Base-by-base conservation (phyloP, 176 grass and related monocot genomes). In the Ananas comosus region DNA sequence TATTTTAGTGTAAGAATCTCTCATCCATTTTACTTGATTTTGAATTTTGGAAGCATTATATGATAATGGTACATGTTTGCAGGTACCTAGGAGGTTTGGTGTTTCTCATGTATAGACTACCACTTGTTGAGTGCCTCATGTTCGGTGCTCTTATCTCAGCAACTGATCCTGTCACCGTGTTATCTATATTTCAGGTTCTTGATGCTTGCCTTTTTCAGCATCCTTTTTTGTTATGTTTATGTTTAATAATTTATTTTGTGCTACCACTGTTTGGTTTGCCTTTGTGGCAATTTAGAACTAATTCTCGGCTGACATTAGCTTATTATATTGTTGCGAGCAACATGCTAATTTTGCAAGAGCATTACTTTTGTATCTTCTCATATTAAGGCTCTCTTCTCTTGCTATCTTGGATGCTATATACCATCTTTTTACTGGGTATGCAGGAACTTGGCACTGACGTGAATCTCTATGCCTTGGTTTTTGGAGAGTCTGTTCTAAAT, bases 401-500 rank as follows among this genome's bases (percentile, higher is more conserved):
- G 33, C 33, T 42, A 42, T 42, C 33, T 42, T 42, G 33, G 33
- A 42, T 42, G 33, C 33, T 42, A 42, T 42, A 42, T 42, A 42
- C 33, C 33, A 42, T 42, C 33, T 42, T 42, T 42, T 42, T 7
- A 7, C 4, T 61, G 56, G 17, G 7, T 65, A 48, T 80, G 70
- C 84, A 97, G 94, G 94, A 97, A 81, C 82, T 97, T 66, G 94
- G 94, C 33, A 86, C 77, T 72, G 94, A 97, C 82, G 78, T 92
- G 76, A 97, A 97, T 70, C 82, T 97, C 70, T 97, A 97, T 81
- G 94, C 94, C 67, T 76, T 97, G 72, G 94, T 97, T 64, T 97
- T 97, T 79, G 94, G 94, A 54, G 94, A 97, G 80, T 97, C 94
- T 72, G 94, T 97, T 85, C 75, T 97, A 64, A 97, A 97, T 29